Percentiles rank a stretch among this genome's conserved stretches.
Conservation (phyloP, 768 basidiomycete genomes). For the Phlegmacium glaucopus region DNA sequence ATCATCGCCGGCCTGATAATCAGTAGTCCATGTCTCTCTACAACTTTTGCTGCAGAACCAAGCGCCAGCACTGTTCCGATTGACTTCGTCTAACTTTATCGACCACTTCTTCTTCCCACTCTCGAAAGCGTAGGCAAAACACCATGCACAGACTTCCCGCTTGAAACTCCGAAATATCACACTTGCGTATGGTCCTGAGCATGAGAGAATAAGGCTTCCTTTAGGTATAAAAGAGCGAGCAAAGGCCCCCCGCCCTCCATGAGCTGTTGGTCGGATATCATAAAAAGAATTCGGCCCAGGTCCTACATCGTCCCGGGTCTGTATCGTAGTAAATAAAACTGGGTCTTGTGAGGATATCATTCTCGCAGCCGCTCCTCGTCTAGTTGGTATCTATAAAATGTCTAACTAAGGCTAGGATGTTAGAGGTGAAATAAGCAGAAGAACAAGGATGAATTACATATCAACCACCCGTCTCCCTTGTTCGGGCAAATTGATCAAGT, state of each 20-base stretch:
- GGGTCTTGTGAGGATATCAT: no score
- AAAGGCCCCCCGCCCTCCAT: constrained; percentile 55
- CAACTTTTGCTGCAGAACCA: constrained; percentile 59
- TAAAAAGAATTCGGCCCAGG: constrained; percentile 10
- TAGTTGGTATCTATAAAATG: no score
- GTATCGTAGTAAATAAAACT: not conserved
- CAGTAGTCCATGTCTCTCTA: constrained; percentile 38
- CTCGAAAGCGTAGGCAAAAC: constrained; percentile 60
- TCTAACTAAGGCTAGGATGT: no score
- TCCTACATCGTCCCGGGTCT: not conserved
- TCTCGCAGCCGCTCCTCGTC: no score
- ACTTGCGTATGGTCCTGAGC: constrained; percentile 48
- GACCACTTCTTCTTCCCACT: constrained; percentile 45
- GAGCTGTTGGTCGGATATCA: constrained; percentile 31
- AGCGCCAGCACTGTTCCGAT: constrained; percentile 32
- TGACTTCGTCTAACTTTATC: constrained; percentile 15
- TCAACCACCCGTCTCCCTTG: no score
- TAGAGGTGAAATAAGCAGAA: no score
- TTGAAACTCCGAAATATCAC: constrained; percentile 62
- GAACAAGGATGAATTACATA: no score
- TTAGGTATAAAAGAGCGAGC: constrained; percentile 38
- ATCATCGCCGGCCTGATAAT: constrained; percentile 15
- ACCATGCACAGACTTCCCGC: constrained; percentile 64
- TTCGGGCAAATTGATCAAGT: no score
- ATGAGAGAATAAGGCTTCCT: constrained; percentile 41